Percentiles rank a stretch among this genome's conserved stretches.
Conservation (phyloP, 202 grass and related monocot species). For the Saccharum hybrid region DNA sequence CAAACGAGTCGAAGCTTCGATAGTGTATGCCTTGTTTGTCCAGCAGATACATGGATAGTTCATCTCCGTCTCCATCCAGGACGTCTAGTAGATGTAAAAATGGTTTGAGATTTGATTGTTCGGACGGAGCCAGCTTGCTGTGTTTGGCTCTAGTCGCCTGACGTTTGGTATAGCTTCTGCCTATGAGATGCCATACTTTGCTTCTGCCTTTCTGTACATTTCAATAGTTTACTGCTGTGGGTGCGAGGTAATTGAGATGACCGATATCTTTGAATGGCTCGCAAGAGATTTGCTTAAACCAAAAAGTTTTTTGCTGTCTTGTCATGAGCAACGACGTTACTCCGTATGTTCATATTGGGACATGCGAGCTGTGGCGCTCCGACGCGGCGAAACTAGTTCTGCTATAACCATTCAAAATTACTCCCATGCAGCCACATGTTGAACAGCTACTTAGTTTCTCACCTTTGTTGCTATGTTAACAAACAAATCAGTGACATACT, state of each 20-base stretch:
- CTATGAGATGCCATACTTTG: slow-evolving; percentile 15
- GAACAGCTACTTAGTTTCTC: not conserved
- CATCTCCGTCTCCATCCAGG: not conserved
- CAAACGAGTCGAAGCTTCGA: slow-evolving; percentile 82
- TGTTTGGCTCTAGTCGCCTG: slow-evolving; percentile 47
- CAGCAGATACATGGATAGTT: slow-evolving; percentile 39
- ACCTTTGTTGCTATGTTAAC: not conserved
- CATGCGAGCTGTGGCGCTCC: too few relatives aligned
- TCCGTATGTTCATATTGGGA: not conserved
- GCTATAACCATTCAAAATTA: not conserved
- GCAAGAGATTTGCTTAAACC: not conserved
- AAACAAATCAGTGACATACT: not conserved
- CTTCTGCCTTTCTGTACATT: slow-evolving; percentile 43
- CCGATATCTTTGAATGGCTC: slow-evolving; percentile 32
- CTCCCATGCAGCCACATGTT: not conserved
- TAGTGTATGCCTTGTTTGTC: slow-evolving; percentile 48
- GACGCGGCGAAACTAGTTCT: too few relatives aligned
- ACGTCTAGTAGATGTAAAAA: slow-evolving; percentile 60
- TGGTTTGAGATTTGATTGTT: slow-evolving; percentile 68
- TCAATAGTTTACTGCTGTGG: slow-evolving; percentile 15
- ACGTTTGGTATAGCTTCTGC: slow-evolving; percentile 48
- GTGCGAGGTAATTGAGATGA: slow-evolving; percentile 34
- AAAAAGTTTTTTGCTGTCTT: not conserved
- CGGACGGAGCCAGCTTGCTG: slow-evolving; percentile 49
- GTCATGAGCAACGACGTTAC: not conserved